Percentiles rank a stretch among this genome's conserved stretches.
Evolutionary conservation across 176 grass and related monocot genomes (phyloP).

Genomic region (Rhipidocladum racemiflorum): DNA sequence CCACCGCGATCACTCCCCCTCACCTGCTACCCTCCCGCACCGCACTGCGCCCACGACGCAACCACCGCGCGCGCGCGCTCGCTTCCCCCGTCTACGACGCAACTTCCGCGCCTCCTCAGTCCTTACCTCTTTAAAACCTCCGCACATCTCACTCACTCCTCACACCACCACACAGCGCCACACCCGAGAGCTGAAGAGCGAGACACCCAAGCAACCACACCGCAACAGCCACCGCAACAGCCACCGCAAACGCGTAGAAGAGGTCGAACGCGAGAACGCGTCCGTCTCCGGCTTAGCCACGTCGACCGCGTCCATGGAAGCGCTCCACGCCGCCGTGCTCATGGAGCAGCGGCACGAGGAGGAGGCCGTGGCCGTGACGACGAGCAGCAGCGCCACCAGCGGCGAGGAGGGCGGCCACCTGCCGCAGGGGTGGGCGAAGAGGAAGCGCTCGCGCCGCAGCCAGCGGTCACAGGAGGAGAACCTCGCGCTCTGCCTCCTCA

Average conservation of each 20-base stretch:
- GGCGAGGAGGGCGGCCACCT: slow-evolving; percentile 49
- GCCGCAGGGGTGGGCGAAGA: slow-evolving; percentile 79
- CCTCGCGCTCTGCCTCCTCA: slow-evolving; percentile 86
- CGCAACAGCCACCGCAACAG: slow-evolving; percentile 6
- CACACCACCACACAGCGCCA: neutral
- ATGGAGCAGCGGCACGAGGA: slow-evolving; percentile 18
- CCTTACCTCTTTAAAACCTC: slow-evolving; percentile 43
- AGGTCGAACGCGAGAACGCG: neutral
- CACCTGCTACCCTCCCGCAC: slow-evolving; percentile 26
- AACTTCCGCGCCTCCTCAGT: slow-evolving; percentile 39
- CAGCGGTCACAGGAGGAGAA: slow-evolving; percentile 84
- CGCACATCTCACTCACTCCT: slow-evolving; percentile 30
- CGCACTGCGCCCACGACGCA: slow-evolving; percentile 14
- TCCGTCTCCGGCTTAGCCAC: neutral
- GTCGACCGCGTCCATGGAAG: slow-evolving; percentile 43
- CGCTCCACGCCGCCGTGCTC: slow-evolving; percentile 50
- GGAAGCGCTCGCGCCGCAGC: slow-evolving; percentile 74
- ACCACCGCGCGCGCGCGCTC: slow-evolving; percentile 22
- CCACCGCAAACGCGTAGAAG: slow-evolving; percentile 3
- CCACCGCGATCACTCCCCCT: neutral
- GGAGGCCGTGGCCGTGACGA: neutral
- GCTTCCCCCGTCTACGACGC: slow-evolving; percentile 51
- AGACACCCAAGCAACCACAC: slow-evolving; percentile 32
- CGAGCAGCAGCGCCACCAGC: slow-evolving; percentile 42
- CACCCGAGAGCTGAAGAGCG: slow-evolving; percentile 1